Percentiles rank a stretch among this genome's conserved stretches.
Evolutionary conservation across 352 stramenopile species (phyloP).

Genomic region (Phytophthora macrochlamydospora): DNA sequence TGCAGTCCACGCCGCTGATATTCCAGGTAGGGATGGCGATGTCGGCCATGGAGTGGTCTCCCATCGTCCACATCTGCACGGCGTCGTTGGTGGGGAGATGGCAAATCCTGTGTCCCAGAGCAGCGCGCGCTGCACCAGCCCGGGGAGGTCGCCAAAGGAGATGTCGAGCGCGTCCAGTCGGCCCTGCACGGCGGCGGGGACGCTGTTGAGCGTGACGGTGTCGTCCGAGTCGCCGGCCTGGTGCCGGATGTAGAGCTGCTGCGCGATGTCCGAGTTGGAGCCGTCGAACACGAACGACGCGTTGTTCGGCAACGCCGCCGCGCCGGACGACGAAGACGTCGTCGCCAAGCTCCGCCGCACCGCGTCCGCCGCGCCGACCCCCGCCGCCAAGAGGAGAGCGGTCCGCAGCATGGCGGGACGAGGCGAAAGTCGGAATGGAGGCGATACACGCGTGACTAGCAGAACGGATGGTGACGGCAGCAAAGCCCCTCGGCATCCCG

Average conservation of each 20-base stretch:
- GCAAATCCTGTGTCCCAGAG: conserved; percentile 46
- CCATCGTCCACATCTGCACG: conserved; percentile 28
- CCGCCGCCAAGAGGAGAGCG: neutral
- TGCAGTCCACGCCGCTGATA: conserved; percentile 20
- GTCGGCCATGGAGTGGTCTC: conserved; percentile 26
- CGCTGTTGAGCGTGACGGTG: conserved; percentile 8
- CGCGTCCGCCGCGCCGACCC: neutral
- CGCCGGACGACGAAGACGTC: neutral
- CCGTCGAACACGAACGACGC: conserved; percentile 35
- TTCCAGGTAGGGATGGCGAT: conserved; percentile 20
- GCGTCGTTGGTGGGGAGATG: conserved; percentile 13
- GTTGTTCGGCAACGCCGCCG: neutral
- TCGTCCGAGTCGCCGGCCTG: conserved; percentile 2
- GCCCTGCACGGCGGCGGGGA: conserved; percentile 11
- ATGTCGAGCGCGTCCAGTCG: conserved; percentile 18
- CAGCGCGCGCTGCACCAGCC: conserved; percentile 34
- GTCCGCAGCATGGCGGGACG: neutral
- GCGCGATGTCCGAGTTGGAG: conserved; percentile 40
- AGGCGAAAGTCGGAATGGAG: neutral
- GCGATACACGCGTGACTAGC: neutral
- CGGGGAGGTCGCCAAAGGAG: conserved; percentile 24
- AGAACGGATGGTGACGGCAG: neutral
- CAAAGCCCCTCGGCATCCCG: neutral
- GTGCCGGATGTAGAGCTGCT: conserved; percentile 37
- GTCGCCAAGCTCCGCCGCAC: neutral